Evolutionary conservation across 108 stramenopile species (phyloP).

Genomic region (Nitzschia putrida): DNA sequence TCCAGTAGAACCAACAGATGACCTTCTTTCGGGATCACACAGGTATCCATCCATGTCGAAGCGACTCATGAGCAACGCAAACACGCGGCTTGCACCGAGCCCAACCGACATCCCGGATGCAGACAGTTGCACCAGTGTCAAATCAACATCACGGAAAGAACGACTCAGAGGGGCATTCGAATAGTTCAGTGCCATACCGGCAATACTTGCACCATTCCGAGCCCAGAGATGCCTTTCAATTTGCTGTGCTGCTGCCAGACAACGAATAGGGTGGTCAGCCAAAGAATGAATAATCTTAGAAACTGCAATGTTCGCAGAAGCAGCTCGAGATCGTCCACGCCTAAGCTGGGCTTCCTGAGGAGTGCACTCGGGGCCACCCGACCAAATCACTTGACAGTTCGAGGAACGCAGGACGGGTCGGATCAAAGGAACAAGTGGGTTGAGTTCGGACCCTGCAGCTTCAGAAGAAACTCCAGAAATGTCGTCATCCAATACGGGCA

Average conservation of each 20-base stretch:
- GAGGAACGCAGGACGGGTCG: conserved; percentile 70
- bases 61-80: conserved; percentile 67
- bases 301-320: conserved; percentile 78
- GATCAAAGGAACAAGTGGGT: conserved; percentile 72
- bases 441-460: conserved; percentile 32
- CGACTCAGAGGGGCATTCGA: conserved; percentile 81
- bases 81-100: conserved; percentile 79
- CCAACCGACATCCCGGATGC: conserved; percentile 81
- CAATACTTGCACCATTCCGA: conserved; percentile 78
- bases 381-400: conserved; percentile 87
- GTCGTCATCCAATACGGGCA: conserved; percentile 77
- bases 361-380: conserved; percentile 81
- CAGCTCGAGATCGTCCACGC: conserved; percentile 61
- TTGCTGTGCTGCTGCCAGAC: conserved; percentile 83
- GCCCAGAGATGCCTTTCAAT: conserved; percentile 88
- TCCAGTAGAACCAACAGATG: conserved; percentile 34
- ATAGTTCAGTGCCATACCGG: conserved; percentile 87
- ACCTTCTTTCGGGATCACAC: conserved; percentile 79
- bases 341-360: conserved; percentile 77
- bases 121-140: conserved; percentile 83
- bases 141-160: conserved; percentile 81
- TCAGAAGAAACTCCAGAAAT: conserved; percentile 5
- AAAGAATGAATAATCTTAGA: conserved; percentile 86
- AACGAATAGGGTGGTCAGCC: conserved; percentile 86
- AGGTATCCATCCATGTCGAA: conserved; percentile 86